Base-by-base conservation (phyloP, 2,329 filamentous ascomycete species). In the Zymoseptoria pseudotritici region DNA sequence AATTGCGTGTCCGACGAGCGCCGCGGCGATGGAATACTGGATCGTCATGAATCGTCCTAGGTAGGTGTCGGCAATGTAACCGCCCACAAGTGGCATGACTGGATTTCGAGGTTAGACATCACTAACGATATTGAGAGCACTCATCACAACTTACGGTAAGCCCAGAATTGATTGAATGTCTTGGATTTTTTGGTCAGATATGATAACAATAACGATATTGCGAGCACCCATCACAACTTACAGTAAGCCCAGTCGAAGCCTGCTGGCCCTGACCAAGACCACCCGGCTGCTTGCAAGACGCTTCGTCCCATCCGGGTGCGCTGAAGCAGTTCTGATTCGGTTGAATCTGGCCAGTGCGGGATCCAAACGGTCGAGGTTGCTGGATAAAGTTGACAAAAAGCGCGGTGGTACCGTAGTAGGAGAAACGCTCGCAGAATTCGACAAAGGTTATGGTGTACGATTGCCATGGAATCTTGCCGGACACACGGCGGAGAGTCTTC, bases 41-140 rank as follows among this genome's bases (percentile, higher is more conserved):
- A 90, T 89, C 20, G 87, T 89, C 64, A 81, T 79, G 75, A 83
- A 90, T 59, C 86, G 85, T 20, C 87, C 87, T 70, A 83, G 80
- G 70, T 86, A 86, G 61, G 85, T 82, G 74, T 91, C 88, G 10
- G 88, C 88, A 10, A 81, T 74, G 46, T 80, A 71, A 1, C 81
- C 81, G 49, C 73, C 73, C 1, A 77, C 11, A 1, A 79, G 70
- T 2, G 78, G 78, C 52, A 76, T 79, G 2, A 79, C 26, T 29
- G 26, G 8, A 9, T 2, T 29, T 29, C 26, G 26, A 26, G 26
- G 26, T 29, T 9, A 29, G 8, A 29, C 8, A 29, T 29, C 26
- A 9, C 1, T 29, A 8, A 29, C 6, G 8, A 2, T 9, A 29
- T 29, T 29, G 7, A 2, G 26, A 29, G 7, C 26, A 29, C 26